Base-by-base conservation (phyloP, 441 rosid species). In the Adansonia madagascariensis region DNA sequence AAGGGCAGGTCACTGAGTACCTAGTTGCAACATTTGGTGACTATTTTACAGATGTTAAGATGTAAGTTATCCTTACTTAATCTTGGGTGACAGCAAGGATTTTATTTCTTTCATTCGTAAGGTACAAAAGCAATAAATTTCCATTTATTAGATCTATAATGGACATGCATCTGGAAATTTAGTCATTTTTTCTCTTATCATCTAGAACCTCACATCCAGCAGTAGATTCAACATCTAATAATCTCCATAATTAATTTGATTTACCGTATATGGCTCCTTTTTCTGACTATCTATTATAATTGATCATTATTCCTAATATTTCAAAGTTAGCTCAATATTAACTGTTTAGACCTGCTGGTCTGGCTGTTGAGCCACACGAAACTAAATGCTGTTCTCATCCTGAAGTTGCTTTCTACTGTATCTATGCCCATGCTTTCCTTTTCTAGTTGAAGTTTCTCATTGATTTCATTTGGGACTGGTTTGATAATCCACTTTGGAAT, bases 1-100 rank as follows among this genome's bases (percentile, higher is more conserved):
- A 97, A 83, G 99, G 95, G 80, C 98, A 94, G 84, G 99, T 97
- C 75, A 93, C 99, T 0, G 98, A 94, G 89, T 94, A 74, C 86
- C 89, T 93, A 8, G 97, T 94, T 71, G 98, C 97, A 74, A 97
- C 98, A 76, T 97, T 93, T 84, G 92, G 95, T 56, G 98, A 97
- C 82, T 97, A 97, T 80, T 97, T 97, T 80, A 84, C 94, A 65
- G 98, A 94, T 90, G 98, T 97, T 69, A 97, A 94, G 90, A 86
- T 92, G 98, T 93, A 88, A 91, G 98, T 82, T 78, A 68, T 43
- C 70, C 78, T 61, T 75, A 31, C 49, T 71, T 55, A 55, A 52
- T 68, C 76, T 80, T 75, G 46, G 57, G 12, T 31, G 8, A n/a
- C 49, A 9, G 62, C 47, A 31, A 53, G 24, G 15, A 27, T 73